phyloP scores from a whole-genome alignment of 495 filamentous ascomycete genomes.

The Pyrenula aspistea region DNA sequence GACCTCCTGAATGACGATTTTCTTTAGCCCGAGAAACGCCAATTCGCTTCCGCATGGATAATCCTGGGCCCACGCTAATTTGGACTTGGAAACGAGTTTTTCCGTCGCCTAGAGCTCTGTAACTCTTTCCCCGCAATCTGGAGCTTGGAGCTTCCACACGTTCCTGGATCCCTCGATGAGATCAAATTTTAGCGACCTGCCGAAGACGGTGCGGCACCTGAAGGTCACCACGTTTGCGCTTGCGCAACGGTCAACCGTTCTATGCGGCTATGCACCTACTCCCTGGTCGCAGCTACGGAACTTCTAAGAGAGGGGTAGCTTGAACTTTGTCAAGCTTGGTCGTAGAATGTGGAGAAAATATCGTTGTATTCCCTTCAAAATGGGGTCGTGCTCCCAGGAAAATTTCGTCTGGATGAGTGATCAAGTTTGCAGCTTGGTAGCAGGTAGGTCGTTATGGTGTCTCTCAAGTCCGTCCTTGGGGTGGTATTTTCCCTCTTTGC shows the following conservation, averaged over 20 bases:
- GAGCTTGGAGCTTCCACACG: neutral
- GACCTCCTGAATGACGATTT: no score
- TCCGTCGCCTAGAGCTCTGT: neutral
- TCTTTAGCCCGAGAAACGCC: no score
- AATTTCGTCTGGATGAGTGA: no score
- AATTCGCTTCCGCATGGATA: no score
- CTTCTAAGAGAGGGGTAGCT: neutral
- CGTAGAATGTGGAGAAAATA: no score
- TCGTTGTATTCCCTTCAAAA: no score
- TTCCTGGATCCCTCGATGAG: neutral
- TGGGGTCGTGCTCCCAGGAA: no score
- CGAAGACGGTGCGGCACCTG: neutral
- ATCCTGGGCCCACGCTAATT: no score
- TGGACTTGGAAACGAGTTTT: no score
- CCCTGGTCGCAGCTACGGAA: neutral
- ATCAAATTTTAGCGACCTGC: neutral
- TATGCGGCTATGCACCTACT: neutral
- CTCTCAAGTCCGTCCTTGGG: neutral
- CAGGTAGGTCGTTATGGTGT: neutral
- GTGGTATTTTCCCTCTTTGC: neutral
- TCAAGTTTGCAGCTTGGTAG: no score
- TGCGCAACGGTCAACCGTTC: neutral
- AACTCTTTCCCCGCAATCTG: neutral
- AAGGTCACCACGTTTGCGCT: neutral
- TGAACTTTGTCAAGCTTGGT: neutral